Evolutionary conservation across 352 stramenopile species (phyloP).

Genomic region (Thalassiosira pacifica): DNA sequence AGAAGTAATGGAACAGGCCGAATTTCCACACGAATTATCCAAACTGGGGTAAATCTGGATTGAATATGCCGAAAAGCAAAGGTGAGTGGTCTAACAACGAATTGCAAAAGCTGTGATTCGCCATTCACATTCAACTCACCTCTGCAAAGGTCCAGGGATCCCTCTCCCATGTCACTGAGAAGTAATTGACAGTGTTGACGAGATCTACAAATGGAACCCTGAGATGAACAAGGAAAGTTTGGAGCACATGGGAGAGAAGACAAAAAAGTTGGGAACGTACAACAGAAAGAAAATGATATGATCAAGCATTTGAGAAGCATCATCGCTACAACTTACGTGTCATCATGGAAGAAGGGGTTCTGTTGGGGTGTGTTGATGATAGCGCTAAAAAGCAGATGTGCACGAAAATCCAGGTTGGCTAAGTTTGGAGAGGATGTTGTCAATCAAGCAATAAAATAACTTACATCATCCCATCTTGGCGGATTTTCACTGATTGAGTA

Average conservation of each 20-base stretch:
- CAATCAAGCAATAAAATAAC: constrained; percentile 12
- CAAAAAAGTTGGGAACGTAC: no score
- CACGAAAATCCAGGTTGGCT: not conserved
- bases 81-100: not conserved
- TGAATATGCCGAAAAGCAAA: not conserved
- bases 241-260: not conserved
- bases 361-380: constrained; percentile 45
- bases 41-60: constrained; percentile 54
- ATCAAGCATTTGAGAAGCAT: not conserved
- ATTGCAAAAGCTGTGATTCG: not conserved
- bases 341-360: constrained; percentile 54
- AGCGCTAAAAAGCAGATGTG: constrained; percentile 21
- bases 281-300: not conserved
- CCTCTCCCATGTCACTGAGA: constrained; percentile 64
- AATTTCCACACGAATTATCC: constrained; percentile 65
- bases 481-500: constrained; percentile 58
- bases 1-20: constrained; percentile 51
- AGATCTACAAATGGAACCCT: constrained; percentile 50
- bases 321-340: constrained; percentile 32
- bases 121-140: not conserved
- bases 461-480: constrained; percentile 62
- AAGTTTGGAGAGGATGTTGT: not conserved
- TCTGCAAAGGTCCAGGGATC: constrained; percentile 56
- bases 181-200: constrained; percentile 63
- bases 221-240: not conserved